Conservation (phyloP, 2,329 filamentous ascomycete species). For the Monilinia laxa region DNA sequence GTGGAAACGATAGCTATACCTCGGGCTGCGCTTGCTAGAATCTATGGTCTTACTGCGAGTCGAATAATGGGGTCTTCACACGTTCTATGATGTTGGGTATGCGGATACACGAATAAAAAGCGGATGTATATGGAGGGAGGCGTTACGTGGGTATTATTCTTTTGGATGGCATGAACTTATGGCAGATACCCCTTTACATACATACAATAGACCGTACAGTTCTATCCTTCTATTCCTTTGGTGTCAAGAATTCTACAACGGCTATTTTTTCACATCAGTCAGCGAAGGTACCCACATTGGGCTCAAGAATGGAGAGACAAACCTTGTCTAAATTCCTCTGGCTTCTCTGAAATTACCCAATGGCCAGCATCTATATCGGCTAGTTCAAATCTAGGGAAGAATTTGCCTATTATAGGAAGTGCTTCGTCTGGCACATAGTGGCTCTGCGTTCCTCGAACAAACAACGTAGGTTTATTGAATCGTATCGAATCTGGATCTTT, state of each 20-base stretch:
- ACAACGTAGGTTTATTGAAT: conserved; percentile 76
- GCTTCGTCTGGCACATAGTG: conserved; percentile 79
- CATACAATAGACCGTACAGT: conserved; percentile 36
- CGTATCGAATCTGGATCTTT: conserved; percentile 64
- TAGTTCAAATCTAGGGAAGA: conserved; percentile 76
- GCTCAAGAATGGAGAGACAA: conserved; percentile 36
- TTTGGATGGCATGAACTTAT: conserved; percentile 28
- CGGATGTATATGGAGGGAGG: conserved; percentile 22
- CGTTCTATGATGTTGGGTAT: not conserved
- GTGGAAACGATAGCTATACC: not conserved
- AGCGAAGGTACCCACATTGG: conserved; percentile 18
- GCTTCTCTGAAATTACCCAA: conserved; percentile 88
- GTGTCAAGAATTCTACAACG: conserved; percentile 61
- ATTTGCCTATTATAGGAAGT: conserved; percentile 73
- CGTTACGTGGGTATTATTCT: conserved; percentile 26
- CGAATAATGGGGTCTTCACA: not conserved
- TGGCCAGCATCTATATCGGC: conserved; percentile 77
- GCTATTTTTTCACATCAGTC: conserved; percentile 45
- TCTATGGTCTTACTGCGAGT: not conserved
- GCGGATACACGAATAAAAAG: not conserved
- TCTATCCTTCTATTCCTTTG: conserved; percentile 46
- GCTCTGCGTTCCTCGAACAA: conserved; percentile 75
- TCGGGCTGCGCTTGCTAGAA: conserved; percentile 23
- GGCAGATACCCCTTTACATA: conserved; percentile 39
- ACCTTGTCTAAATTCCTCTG: conserved; percentile 75